phyloP scores from a whole-genome alignment of 768 basidiomycete genomes.

The Coprinopsis cinerea region DNA sequence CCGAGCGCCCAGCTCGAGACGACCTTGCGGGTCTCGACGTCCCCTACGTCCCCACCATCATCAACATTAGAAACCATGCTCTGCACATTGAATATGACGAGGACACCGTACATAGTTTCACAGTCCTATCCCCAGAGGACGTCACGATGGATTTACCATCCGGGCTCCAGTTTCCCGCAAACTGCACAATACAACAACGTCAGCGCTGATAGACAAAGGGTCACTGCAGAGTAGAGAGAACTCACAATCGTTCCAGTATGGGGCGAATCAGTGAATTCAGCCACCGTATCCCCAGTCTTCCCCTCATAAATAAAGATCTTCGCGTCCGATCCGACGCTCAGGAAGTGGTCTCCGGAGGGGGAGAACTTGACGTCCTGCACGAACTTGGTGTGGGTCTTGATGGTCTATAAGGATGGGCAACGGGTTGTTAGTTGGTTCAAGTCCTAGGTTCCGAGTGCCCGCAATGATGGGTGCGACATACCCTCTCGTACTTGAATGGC shows the following conservation, averaged over 20 bases:
- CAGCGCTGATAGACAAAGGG: not conserved
- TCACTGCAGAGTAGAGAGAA: conserved; percentile 10
- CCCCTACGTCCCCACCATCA: conserved; percentile 48
- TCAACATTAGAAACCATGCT: too few relatives aligned
- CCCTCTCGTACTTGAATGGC: conserved; percentile 90
- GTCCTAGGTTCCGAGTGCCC: too few relatives aligned
- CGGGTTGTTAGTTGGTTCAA: not conserved
- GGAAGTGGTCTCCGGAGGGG: conserved; percentile 76
- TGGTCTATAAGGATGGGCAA: conserved; percentile 52
- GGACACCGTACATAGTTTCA: conserved; percentile 84
- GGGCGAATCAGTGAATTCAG: conserved; percentile 59
- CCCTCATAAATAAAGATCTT: conserved; percentile 91
- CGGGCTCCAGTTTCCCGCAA: conserved; percentile 75
- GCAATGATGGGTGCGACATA: not conserved
- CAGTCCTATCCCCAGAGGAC: conserved; percentile 81
- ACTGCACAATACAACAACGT: conserved; percentile 29
- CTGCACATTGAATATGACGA: too few relatives aligned
- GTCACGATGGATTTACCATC: conserved; percentile 73
- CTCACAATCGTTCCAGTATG: conserved; percentile 76
- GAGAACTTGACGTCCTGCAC: conserved; percentile 87
- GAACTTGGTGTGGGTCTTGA: conserved; percentile 87
- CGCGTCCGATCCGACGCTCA: conserved; percentile 83
- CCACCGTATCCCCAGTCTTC: conserved; percentile 72
- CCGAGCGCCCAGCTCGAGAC: conserved; percentile 69
- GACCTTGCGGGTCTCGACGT: conserved; percentile 65